These are phyloP conservation scores for Fusarium sp. DNA, from an alignment of 2,329 filamentous ascomycete species.

Conservation along the genomic window DNA sequence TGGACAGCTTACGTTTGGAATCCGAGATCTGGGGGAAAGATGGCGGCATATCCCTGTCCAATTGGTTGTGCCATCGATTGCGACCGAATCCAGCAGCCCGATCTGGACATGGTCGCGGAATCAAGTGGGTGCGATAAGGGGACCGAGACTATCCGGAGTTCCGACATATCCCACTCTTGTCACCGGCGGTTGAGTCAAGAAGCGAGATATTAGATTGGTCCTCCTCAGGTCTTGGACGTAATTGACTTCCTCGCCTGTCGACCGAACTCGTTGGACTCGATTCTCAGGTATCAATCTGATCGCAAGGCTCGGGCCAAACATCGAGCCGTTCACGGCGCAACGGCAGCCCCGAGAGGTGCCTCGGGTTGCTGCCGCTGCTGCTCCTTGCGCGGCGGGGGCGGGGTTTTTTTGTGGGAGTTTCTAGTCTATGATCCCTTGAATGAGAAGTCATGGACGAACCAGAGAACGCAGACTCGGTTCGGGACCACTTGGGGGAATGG, in stretches of 20 bases:
- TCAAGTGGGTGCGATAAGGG: slow-evolving; percentile 45
- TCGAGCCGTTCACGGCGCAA: slow-evolving; percentile 14
- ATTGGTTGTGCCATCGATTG: slow-evolving; percentile 42
- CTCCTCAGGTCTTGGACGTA: background rate
- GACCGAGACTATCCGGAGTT: slow-evolving; percentile 27
- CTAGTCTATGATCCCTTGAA: slow-evolving; percentile 40
- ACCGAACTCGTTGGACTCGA: background rate
- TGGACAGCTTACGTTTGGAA: slow-evolving; percentile 44
- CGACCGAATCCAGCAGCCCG: slow-evolving; percentile 40
- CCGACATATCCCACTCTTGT: slow-evolving; percentile 28
- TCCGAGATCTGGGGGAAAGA: slow-evolving; percentile 38
- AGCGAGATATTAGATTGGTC: background rate
- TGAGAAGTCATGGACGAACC: slow-evolving; percentile 28
- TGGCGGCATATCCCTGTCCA: slow-evolving; percentile 32
- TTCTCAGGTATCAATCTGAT: slow-evolving; percentile 6
- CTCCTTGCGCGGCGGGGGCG: slow-evolving; percentile 24
- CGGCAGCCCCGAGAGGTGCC: slow-evolving; percentile 13
- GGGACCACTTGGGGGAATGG: slow-evolving; percentile 36
- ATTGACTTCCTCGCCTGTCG: background rate
- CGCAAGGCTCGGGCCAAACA: slow-evolving; percentile 1
- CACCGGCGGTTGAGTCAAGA: slow-evolving; percentile 1
- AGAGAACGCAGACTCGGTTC: slow-evolving; percentile 19
- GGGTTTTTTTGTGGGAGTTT: slow-evolving; percentile 18
- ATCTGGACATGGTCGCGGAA: slow-evolving; percentile 43
- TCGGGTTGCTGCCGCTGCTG: slow-evolving; percentile 21